Conservation (phyloP, 2,329 filamentous ascomycete species). For the Diaporthe nobilis region DNA sequence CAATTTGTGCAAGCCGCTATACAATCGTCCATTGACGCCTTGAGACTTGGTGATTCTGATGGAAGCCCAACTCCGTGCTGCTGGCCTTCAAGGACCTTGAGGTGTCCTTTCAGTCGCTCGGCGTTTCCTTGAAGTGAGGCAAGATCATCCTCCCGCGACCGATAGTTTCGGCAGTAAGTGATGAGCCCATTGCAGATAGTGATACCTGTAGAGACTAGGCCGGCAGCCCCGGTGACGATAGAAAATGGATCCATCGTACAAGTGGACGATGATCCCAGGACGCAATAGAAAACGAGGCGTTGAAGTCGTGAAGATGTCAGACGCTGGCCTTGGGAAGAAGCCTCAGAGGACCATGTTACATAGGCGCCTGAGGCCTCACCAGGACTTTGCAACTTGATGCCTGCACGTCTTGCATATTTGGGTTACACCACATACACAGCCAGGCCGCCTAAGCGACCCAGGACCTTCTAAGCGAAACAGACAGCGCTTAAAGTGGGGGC, state of each 20-base stretch:
- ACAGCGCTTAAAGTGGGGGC: too few species aligned
- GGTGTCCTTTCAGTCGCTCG: neutral
- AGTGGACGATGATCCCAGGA: too few species aligned
- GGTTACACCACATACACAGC: slow-evolving; percentile 28
- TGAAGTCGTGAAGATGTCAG: too few species aligned
- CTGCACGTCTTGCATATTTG: neutral
- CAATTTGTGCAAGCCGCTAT: neutral
- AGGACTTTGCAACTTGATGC: neutral
- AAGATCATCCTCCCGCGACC: slow-evolving; percentile 7
- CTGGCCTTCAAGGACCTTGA: neutral
- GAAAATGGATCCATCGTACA: slow-evolving; percentile 4
- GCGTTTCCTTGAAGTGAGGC: neutral
- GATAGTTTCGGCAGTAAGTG: neutral
- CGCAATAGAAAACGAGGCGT: too few species aligned
- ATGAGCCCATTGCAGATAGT: slow-evolving; percentile 12
- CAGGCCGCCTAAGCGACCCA: neutral
- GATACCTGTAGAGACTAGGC: neutral
- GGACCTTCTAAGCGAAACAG: too few species aligned
- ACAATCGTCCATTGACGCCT: slow-evolving; percentile 9
- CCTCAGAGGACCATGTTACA: too few species aligned
- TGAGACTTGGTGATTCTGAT: neutral
- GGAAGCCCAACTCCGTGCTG: neutral
- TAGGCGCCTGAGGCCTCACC: slow-evolving; percentile 2
- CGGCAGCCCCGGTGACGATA: neutral
- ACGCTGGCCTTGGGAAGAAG: too few species aligned